phyloP scores from a whole-genome alignment of 1,284 basidiomycete genomes.

The Fistulina hepatica region DNA sequence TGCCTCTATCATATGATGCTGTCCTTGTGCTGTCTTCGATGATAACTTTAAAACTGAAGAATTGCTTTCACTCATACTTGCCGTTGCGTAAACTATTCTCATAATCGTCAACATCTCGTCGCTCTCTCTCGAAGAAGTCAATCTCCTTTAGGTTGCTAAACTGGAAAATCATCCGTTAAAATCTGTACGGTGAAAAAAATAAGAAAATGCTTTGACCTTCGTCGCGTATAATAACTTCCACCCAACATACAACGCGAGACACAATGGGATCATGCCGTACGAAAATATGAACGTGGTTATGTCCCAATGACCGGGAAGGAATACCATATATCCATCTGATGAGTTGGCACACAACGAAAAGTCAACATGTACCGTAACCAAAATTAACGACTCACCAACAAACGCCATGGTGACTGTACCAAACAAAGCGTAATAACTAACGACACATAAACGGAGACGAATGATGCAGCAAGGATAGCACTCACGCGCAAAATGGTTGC shows the following conservation, averaged over 20 bases:
- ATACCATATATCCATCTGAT: constrained; percentile 42
- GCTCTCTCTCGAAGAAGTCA: constrained; percentile 80
- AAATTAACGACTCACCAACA: too few species aligned
- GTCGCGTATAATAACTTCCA: constrained; percentile 2
- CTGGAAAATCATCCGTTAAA: too few species aligned
- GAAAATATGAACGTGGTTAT: constrained; percentile 47
- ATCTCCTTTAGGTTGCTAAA: constrained; percentile 69
- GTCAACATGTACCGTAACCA: too few species aligned
- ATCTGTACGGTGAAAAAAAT: too few species aligned
- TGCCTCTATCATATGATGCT: too few species aligned
- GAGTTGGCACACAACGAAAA: too few species aligned
- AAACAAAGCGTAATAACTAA: constrained; percentile 31
- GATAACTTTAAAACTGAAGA: too few species aligned
- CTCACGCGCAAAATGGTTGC: constrained; percentile 42
- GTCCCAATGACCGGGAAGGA: constrained; percentile 46
- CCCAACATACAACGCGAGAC: background rate
- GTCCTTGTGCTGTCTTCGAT: too few species aligned
- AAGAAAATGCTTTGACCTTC: constrained; percentile 1
- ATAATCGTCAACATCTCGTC: constrained; percentile 55
- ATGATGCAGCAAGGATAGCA: background rate
- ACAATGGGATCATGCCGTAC: constrained; percentile 33
- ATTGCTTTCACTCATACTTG: too few species aligned
- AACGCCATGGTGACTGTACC: constrained; percentile 42
- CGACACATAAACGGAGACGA: constrained; percentile 6
- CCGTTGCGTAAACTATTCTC: too few species aligned